Evolutionary conservation across 1,284 basidiomycete species (phyloP).

Genomic region (Salmacisia buchloeana): DNA sequence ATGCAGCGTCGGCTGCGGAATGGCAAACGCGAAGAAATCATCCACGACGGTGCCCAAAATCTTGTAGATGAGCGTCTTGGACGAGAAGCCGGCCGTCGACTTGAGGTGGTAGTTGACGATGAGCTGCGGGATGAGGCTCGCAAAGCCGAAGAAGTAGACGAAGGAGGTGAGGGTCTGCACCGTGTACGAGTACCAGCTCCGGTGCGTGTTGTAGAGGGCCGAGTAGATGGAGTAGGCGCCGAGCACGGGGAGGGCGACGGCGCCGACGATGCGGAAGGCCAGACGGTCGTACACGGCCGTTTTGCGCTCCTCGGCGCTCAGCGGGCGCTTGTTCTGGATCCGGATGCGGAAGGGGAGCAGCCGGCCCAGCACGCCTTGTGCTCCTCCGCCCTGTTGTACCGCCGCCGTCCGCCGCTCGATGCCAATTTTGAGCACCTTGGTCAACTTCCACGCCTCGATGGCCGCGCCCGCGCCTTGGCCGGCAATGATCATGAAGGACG

Average conservation of each 20-base stretch:
- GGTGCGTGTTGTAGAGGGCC: conserved; percentile 61
- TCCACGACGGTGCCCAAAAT: conserved; percentile 82
- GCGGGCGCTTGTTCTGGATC: conserved; percentile 83
- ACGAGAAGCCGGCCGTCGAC: conserved; percentile 86
- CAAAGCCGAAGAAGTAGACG: conserved; percentile 95
- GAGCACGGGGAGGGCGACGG: conserved; percentile 75
- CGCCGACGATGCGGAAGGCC: conserved; percentile 85
- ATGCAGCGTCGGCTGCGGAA: conserved; percentile 92
- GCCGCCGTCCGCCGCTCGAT: no score
- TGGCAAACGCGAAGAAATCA: conserved; percentile 73
- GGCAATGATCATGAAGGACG: conserved; percentile 88
- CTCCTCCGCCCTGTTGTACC: no score
- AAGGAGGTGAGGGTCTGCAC: conserved; percentile 75
- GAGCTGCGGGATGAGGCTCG: conserved; percentile 54
- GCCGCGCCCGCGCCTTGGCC: conserved; percentile 70
- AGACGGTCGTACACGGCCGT: conserved; percentile 88
- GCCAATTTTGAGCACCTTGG: conserved; percentile 70
- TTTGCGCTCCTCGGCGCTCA: conserved; percentile 89
- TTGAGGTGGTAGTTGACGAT: conserved; percentile 45
- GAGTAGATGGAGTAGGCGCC: conserved; percentile 84
- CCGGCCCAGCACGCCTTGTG: no score
- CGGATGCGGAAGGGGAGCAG: conserved; percentile 73
- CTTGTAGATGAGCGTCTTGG: conserved; percentile 97
- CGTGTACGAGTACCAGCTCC: conserved; percentile 90
- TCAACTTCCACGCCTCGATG: conserved; percentile 91